Conservation (phyloP, 306 rosid species). For the Aeschynomene evenia region DNA sequence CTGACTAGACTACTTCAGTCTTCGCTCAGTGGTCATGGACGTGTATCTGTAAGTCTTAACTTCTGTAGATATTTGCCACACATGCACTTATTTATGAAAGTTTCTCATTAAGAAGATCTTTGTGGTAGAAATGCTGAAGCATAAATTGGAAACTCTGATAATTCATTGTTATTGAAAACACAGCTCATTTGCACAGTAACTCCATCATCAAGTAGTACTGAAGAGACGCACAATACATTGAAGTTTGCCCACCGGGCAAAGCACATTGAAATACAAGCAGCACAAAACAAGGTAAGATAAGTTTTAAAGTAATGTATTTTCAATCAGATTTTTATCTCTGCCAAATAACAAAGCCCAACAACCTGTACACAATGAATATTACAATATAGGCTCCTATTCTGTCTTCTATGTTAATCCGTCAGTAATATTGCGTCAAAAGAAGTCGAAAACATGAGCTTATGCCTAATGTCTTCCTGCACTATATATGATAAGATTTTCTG, state of each 20-base stretch:
- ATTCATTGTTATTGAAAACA: slow-evolving; percentile 34
- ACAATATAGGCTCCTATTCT: not conserved
- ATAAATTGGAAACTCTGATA: slow-evolving; percentile 16
- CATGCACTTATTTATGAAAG: slow-evolving; percentile 28
- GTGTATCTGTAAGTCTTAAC: slow-evolving; percentile 83
- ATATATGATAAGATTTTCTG: slow-evolving; percentile 3
- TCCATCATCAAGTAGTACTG: slow-evolving; percentile 94
- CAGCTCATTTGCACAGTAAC: slow-evolving; percentile 98
- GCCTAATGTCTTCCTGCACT: not conserved
- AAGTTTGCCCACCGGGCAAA: slow-evolving; percentile 98
- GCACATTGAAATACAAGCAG: slow-evolving; percentile 93
- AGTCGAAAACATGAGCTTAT: not conserved
- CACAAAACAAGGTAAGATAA: slow-evolving; percentile 78
- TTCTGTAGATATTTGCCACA: slow-evolving; percentile 23
- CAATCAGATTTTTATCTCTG: slow-evolving; percentile 14
- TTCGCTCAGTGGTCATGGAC: slow-evolving; percentile 97
- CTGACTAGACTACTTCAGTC: slow-evolving; percentile 94
- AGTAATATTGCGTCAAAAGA: not conserved
- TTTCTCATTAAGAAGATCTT: slow-evolving; percentile 10
- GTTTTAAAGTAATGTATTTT: not conserved
- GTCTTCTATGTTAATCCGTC: not conserved
- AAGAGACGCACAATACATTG: slow-evolving; percentile 95
- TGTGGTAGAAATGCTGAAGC: slow-evolving; percentile 25
- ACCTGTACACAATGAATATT: not conserved
- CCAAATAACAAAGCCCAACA: not conserved